Percentiles rank a stretch among this genome's conserved stretches.
These are phyloP conservation scores for Leccinum obscurum DNA, from an alignment of 768 basidiomycete genomes.

Conservation along the genomic window DNA sequence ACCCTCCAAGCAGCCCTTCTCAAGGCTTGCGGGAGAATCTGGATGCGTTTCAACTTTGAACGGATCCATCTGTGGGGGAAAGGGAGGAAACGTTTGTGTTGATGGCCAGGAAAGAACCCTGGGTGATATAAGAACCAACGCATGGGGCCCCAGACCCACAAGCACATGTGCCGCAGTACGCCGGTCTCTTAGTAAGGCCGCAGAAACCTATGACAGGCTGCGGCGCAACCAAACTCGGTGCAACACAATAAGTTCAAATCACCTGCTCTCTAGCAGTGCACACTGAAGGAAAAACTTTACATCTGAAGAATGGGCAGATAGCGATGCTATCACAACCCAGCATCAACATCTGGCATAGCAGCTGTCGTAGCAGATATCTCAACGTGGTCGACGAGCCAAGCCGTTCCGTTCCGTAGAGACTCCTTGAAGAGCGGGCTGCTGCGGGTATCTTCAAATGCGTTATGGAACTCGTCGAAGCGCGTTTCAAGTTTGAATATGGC, in stretches of 20 bases:
- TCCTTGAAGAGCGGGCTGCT: not conserved
- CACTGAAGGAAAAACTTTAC: not conserved
- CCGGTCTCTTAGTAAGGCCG: not conserved
- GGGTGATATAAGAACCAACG: not conserved
- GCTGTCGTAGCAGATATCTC: not conserved
- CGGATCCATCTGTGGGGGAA: slow-evolving; percentile 16
- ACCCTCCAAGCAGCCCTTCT: slow-evolving; percentile 19
- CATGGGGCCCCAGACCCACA: not conserved
- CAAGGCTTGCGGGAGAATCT: slow-evolving; percentile 10
- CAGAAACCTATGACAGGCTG: not conserved
- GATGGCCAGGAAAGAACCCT: not conserved
- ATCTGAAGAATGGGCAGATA: not conserved
- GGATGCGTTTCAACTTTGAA: slow-evolving; percentile 7
- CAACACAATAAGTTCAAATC: not conserved
- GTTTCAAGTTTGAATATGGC: not conserved
- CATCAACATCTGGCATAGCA: not conserved
- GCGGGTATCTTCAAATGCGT: not conserved
- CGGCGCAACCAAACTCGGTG: not conserved
- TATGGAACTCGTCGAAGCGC: not conserved
- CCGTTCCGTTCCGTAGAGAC: not conserved
- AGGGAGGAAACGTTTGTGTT: not conserved
- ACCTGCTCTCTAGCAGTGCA: not conserved
- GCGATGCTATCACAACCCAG: not conserved
- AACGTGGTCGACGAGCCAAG: not conserved
- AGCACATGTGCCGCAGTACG: slow-evolving; percentile 1